A percentile compares a stretch with the other conserved stretches of the same genome.
Conservation (phyloP, 129 eudicot species). For the Solidago caesia region DNA sequence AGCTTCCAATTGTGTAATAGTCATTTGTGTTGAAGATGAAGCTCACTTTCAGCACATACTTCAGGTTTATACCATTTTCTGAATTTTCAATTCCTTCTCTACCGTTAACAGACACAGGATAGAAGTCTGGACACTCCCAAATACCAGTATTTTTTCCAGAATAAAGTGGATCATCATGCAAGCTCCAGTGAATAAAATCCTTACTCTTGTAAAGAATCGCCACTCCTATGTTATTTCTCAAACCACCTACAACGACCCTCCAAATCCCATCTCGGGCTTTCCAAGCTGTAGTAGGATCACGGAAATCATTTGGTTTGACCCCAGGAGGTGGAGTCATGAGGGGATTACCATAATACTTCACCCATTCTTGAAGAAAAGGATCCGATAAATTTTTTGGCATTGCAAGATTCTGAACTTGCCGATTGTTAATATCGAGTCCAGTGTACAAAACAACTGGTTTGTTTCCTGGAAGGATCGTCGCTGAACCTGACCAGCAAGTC, state of each 20-base stretch:
- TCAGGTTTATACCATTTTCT: constrained; percentile 6
- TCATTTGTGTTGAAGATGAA: constrained; percentile 20
- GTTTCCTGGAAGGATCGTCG: constrained; percentile 36
- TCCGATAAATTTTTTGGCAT: constrained; percentile 39
- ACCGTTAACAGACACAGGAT: constrained; percentile 31
- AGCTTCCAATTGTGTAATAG: constrained; percentile 31
- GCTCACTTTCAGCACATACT: constrained; percentile 40
- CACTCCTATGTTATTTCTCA: constrained; percentile 18
- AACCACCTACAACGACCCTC: constrained; percentile 38
- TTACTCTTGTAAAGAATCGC: constrained; percentile 36
- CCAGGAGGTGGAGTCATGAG: constrained; percentile 35
- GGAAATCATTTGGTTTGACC: constrained; percentile 22
- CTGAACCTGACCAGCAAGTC: constrained; percentile 42
- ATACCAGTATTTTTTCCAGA: constrained; percentile 26
- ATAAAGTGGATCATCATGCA: constrained; percentile 33
- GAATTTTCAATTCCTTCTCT: constrained; percentile 38
- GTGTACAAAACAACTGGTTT: constrained; percentile 43
- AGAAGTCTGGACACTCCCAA: constrained; percentile 42
- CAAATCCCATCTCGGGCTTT: constrained; percentile 36
- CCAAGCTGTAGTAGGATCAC: constrained; percentile 44
- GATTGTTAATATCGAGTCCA: constrained; percentile 24
- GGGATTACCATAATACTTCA: constrained; percentile 36
- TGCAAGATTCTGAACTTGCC: constrained; percentile 44
- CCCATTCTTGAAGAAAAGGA: constrained; percentile 43
- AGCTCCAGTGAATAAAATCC: constrained; percentile 36